A percentile compares a stretch with the other conserved stretches of the same genome.
These are phyloP conservation scores for Camelina neglecta DNA, from an alignment of 345 rosid genomes.

Conservation along the genomic window DNA sequence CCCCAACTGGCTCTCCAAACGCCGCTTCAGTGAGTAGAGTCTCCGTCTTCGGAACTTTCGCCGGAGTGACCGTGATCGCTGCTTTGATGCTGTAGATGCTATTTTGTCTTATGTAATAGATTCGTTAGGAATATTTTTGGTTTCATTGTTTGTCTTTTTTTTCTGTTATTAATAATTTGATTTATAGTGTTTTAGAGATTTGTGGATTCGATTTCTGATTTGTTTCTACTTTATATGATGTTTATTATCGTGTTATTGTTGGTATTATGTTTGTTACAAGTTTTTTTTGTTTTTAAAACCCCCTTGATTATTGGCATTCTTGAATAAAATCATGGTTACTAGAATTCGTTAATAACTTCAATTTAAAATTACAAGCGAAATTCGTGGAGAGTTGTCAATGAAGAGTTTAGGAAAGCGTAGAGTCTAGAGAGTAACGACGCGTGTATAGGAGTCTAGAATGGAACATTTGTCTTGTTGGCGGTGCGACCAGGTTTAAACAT, in stretches of 20 bases:
- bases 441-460: too few species aligned
- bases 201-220: background rate
- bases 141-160: background rate
- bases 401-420: too few species aligned
- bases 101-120: slow-evolving; percentile 33
- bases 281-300: background rate
- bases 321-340: background rate
- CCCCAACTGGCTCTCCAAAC: slow-evolving; percentile 10
- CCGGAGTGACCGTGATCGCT: slow-evolving; percentile 38
- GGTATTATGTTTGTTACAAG: background rate
- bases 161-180: background rate
- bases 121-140: slow-evolving; percentile 8
- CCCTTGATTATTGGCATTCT: background rate
- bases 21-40: slow-evolving; percentile 53
- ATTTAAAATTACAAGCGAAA: too few species aligned
- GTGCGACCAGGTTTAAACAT: too few species aligned
- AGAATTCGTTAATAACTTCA: too few species aligned
- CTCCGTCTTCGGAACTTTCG: slow-evolving; percentile 43
- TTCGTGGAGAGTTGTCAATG: too few species aligned
- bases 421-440: too few species aligned
- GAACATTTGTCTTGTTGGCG: too few species aligned
- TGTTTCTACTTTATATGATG: background rate
- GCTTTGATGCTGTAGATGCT: slow-evolving; percentile 59
- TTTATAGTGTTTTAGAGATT: background rate
- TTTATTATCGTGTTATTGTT: background rate